Evolutionary conservation across 1,284 basidiomycete species (phyloP).

Genomic region (Sporisorium iseilematis-ciliati): DNA sequence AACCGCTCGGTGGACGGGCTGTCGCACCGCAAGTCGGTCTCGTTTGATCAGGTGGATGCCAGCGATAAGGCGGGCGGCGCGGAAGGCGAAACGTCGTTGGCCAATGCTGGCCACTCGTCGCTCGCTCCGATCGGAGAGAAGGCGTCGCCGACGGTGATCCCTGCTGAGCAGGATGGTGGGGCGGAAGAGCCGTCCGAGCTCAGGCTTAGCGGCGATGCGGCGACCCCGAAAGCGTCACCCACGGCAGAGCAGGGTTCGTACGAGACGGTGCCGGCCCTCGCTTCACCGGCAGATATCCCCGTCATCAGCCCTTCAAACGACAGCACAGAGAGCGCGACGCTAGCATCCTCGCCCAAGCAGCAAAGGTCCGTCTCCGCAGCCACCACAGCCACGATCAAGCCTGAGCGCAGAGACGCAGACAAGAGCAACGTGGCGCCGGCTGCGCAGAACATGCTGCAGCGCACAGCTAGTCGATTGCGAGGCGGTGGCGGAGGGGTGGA

Average conservation of each 20-base stretch:
- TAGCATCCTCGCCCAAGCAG: conserved; percentile 12
- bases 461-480: conserved; percentile 28
- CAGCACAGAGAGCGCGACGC: conserved; percentile 1
- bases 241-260: neutral
- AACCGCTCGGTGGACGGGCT: conserved; percentile 35
- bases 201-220: conserved; percentile 6
- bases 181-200: conserved; percentile 30
- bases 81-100: conserved; percentile 7
- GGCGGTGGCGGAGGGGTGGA: conserved; percentile 4
- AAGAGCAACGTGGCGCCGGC: conserved; percentile 3
- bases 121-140: conserved; percentile 48
- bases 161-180: conserved; percentile 8
- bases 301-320: neutral
- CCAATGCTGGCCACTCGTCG: neutral
- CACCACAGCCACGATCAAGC: conserved; percentile 31
- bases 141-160: conserved; percentile 27
- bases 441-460: conserved; percentile 30
- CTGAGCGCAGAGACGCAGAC: conserved; percentile 10
- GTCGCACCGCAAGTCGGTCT: conserved; percentile 53
- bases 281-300: neutral
- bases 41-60: conserved; percentile 37
- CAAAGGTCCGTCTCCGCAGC: conserved; percentile 17
- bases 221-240: neutral
- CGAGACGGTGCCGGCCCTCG: neutral
- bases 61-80: neutral